Evolutionary conservation across 495 filamentous ascomycete species (phyloP).

Genomic region (Talaromyces trachyspermus): DNA sequence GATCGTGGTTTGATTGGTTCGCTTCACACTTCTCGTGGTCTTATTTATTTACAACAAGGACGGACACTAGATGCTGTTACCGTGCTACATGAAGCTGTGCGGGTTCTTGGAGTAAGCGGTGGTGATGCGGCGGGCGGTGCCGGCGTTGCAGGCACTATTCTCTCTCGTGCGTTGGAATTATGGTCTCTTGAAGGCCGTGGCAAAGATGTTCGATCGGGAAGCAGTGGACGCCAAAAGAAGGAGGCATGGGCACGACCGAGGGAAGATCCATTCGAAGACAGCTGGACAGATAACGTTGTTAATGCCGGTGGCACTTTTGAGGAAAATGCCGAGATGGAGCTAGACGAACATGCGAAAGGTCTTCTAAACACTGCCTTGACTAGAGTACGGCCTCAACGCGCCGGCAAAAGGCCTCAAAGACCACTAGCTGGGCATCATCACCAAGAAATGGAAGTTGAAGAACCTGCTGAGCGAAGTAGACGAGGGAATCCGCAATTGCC

Average conservation of each 20-base stretch:
- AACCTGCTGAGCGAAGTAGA: not conserved
- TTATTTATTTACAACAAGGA: slow-evolving; percentile 63
- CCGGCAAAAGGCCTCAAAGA: slow-evolving; percentile 12
- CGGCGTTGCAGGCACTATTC: slow-evolving; percentile 64
- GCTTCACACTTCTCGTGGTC: slow-evolving; percentile 44
- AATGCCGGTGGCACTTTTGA: slow-evolving; percentile 16
- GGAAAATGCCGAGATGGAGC: slow-evolving; percentile 35
- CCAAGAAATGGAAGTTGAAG: slow-evolving; percentile 9
- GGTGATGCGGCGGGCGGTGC: slow-evolving; percentile 55
- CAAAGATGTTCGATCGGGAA: not conserved
- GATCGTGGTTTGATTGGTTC: slow-evolving; percentile 38
- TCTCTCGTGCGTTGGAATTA: slow-evolving; percentile 67
- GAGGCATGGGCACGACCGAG: slow-evolving; percentile 11
- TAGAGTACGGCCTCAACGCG: slow-evolving; percentile 26
- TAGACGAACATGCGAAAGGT: slow-evolving; percentile 35
- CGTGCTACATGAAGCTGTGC: slow-evolving; percentile 63
- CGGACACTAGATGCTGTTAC: slow-evolving; percentile 60
- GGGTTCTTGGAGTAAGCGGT: slow-evolving; percentile 38
- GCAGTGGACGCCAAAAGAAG: slow-evolving; percentile 20
- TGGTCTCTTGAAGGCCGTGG: slow-evolving; percentile 43
- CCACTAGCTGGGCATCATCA: slow-evolving; percentile 13
- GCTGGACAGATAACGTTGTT: slow-evolving; percentile 33
- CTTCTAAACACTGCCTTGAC: slow-evolving; percentile 29
- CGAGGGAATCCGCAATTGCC: not conserved
- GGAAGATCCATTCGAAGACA: slow-evolving; percentile 19